Evolutionary conservation across 2,329 filamentous ascomycete species (phyloP).

Genomic region (Mycosphaerella sp.): DNA sequence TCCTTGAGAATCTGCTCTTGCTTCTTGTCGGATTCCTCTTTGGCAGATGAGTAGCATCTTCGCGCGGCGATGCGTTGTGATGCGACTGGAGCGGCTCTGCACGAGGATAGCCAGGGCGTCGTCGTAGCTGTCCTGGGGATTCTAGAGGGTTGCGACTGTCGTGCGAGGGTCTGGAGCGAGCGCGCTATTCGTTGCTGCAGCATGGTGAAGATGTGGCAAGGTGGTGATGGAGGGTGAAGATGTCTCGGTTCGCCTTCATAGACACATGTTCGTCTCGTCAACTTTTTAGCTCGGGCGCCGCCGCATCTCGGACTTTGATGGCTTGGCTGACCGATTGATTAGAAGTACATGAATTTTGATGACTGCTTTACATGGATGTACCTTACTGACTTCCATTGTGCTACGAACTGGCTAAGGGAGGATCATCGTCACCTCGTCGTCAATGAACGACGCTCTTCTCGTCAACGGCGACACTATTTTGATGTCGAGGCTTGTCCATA

Average conservation of each 20-base stretch:
- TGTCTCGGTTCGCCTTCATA: too few species aligned
- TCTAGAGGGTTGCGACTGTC: conserved; percentile 20
- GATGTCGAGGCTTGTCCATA: too few species aligned
- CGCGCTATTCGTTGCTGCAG: conserved; percentile 48
- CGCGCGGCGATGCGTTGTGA: conserved; percentile 31
- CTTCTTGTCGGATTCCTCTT: conserved; percentile 40
- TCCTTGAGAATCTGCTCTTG: conserved; percentile 36
- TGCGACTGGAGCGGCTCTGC: conserved; percentile 25
- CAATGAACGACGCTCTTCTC: too few species aligned
- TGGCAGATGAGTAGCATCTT: conserved; percentile 40
- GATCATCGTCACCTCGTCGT: too few species aligned
- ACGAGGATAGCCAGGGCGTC: conserved; percentile 10
- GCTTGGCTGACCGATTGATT: too few species aligned
- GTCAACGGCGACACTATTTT: too few species aligned
- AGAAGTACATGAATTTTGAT: too few species aligned
- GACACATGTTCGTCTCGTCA: not conserved
- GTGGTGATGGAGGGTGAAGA: conserved; percentile 1
- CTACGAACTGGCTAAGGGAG: too few species aligned
- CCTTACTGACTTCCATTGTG: too few species aligned
- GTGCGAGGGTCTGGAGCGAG: conserved; percentile 39
- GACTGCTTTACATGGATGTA: too few species aligned
- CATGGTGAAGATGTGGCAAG: conserved; percentile 32
- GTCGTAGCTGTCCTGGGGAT: conserved; percentile 33
- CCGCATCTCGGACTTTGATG: not conserved
- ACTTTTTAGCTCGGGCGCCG: not conserved